Conservation (phyloP, 2,329 filamentous ascomycete genomes). For the Thelonectria blattea region DNA sequence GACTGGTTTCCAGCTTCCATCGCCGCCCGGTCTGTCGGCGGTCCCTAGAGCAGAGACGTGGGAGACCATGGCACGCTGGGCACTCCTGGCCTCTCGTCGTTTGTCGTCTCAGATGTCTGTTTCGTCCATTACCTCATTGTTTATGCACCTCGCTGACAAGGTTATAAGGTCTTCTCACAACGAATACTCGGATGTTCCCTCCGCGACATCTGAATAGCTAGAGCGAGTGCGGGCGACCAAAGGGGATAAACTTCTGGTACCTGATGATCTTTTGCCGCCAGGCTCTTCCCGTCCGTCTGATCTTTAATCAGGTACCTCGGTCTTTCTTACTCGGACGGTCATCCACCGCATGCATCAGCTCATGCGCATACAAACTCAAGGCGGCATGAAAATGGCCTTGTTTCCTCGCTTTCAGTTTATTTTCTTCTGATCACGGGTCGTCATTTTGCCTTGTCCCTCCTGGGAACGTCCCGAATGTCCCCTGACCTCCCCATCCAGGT, state of each 20-base stretch:
- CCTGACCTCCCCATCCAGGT: conserved; percentile 4
- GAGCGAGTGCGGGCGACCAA: too few relatives aligned
- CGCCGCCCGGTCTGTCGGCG: not conserved
- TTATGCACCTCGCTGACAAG: not conserved
- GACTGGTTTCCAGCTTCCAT: conserved; percentile 4
- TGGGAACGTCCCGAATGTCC: not conserved
- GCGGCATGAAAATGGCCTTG: not conserved
- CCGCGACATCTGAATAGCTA: not conserved
- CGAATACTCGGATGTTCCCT: not conserved
- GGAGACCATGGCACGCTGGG: not conserved
- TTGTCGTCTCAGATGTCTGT: not conserved
- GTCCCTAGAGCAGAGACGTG: not conserved
- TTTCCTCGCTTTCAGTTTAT: not conserved
- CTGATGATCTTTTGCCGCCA: conserved; percentile 11
- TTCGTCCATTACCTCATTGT: not conserved
- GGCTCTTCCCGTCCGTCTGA: not conserved
- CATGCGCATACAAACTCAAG: not conserved
- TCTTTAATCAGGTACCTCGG: not conserved
- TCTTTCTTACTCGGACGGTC: not conserved
- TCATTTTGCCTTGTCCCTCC: not conserved
- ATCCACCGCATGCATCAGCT: not conserved
- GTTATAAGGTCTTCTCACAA: not conserved
- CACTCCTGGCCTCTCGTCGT: not conserved
- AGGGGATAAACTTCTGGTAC: conserved; percentile 5
- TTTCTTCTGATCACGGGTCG: conserved; percentile 3